phyloP scores from a whole-genome alignment of 2,329 filamentous ascomycete species.

The Aureobasidium sp. region DNA sequence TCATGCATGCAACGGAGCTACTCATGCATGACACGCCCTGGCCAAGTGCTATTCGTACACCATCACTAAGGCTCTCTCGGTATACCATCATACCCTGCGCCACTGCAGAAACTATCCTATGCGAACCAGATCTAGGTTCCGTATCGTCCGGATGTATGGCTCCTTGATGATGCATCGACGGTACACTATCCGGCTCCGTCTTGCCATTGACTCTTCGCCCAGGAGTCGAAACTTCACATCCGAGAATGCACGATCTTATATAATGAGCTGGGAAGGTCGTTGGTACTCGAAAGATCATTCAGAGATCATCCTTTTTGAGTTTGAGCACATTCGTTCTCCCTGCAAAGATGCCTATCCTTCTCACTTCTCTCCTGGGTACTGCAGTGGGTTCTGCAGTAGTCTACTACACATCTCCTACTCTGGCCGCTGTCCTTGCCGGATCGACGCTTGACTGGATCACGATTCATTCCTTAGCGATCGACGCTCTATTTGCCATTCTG shows the following conservation, averaged over 20 bases:
- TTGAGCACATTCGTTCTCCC: constrained; percentile 8
- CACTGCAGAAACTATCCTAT: constrained; percentile 7
- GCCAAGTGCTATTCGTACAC: constrained; percentile 16
- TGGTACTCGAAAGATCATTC: background rate
- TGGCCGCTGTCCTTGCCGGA: constrained; percentile 14
- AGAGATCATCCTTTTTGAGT: constrained; percentile 14
- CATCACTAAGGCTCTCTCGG: background rate
- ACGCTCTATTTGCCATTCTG: constrained; percentile 19
- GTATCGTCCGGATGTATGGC: constrained; percentile 7
- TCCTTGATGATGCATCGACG: constrained; percentile 12
- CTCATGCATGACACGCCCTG: constrained; percentile 17
- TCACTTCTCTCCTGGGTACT: constrained; percentile 14
- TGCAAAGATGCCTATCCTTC: constrained; percentile 14
- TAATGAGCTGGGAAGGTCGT: background rate
- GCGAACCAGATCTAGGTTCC: constrained; percentile 11
- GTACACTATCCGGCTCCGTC: background rate
- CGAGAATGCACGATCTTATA: background rate
- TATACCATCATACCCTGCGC: constrained; percentile 18
- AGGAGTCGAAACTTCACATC: background rate
- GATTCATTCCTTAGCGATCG: constrained; percentile 19
- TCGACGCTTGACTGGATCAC: constrained; percentile 12
- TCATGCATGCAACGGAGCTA: constrained; percentile 18
- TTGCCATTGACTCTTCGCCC: background rate
- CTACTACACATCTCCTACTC: constrained; percentile 20
- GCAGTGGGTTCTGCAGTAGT: constrained; percentile 18